phyloP scores from a whole-genome alignment of 1,284 basidiomycete genomes.

The Cystobasidium slooffiae region DNA sequence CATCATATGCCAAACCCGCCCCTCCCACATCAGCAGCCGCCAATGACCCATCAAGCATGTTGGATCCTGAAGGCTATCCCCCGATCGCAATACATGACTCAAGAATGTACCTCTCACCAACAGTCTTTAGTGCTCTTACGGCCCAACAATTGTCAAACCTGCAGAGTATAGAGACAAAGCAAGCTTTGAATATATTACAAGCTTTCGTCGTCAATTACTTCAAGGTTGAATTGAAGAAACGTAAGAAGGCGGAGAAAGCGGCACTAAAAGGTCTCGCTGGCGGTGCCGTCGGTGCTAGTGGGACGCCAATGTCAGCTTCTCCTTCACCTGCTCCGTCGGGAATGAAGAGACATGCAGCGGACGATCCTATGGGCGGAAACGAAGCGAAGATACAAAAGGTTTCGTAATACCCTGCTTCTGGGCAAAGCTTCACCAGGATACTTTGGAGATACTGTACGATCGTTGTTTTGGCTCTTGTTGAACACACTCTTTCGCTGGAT shows the following conservation, averaged over 20 bases:
- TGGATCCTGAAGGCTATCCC: slow-evolving; percentile 56
- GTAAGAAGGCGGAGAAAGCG: slow-evolving; percentile 45
- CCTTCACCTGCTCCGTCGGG: slow-evolving; percentile 24
- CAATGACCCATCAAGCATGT: slow-evolving; percentile 52
- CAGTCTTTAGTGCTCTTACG: slow-evolving; percentile 78
- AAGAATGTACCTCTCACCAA: slow-evolving; percentile 79
- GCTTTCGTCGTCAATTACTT: slow-evolving; percentile 80
- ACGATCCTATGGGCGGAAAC: background rate
- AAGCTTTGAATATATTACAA: slow-evolving; percentile 79
- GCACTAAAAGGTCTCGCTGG: slow-evolving; percentile 22
- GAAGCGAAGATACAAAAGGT: slow-evolving; percentile 34
- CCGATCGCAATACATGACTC: slow-evolving; percentile 84
- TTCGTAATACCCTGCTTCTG: background rate
- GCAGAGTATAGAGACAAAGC: slow-evolving; percentile 78
- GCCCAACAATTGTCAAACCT: slow-evolving; percentile 73
- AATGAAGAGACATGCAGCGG: slow-evolving; percentile 29
- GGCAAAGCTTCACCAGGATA: background rate
- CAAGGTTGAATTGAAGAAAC: slow-evolving; percentile 69
- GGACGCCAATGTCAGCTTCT: slow-evolving; percentile 23
- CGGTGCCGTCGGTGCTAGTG: background rate
- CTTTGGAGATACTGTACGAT: background rate
- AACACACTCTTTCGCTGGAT: too few relatives aligned
- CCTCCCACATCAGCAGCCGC: slow-evolving; percentile 55
- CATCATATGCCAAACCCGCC: slow-evolving; percentile 53
- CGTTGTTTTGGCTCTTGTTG: too few relatives aligned